A percentile compares a stretch with the other conserved stretches of the same genome.
Evolutionary conservation across 176 grass and related monocot species (phyloP).

Genomic region (Raddia guianensis): DNA sequence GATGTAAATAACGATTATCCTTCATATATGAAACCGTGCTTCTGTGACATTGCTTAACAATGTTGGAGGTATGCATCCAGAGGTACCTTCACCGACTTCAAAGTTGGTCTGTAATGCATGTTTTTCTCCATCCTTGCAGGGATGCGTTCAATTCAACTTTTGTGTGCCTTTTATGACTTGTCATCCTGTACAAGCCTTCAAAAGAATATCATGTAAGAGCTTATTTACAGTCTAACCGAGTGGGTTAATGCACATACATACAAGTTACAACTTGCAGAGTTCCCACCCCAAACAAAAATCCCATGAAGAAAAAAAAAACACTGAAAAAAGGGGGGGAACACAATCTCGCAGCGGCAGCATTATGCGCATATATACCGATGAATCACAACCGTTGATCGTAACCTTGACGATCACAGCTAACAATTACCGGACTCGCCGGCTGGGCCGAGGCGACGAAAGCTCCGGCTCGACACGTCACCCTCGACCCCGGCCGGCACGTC

Average conservation of each 20-base stretch:
- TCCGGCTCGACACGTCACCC: conserved; percentile 1
- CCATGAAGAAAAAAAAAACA: conserved; percentile 10
- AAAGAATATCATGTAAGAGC: too few species aligned
- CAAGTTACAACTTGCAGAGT: conserved; percentile 36
- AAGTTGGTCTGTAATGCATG: too few species aligned
- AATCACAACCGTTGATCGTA: background rate
- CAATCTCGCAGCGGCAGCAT: background rate
- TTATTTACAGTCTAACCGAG: background rate
- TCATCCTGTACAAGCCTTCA: too few species aligned
- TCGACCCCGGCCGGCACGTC: conserved; percentile 8
- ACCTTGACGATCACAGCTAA: background rate
- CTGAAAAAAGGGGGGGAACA: background rate
- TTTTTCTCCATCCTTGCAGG: too few species aligned
- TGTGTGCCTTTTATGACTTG: too few species aligned
- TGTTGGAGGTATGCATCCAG: too few species aligned
- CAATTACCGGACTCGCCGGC: background rate
- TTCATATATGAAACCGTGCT: too few species aligned
- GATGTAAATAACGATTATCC: too few species aligned
- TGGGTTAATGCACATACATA: conserved; percentile 2
- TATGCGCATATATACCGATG: background rate
- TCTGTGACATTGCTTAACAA: too few species aligned
- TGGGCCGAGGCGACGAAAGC: background rate
- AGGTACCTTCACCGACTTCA: too few species aligned
- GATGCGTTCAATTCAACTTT: too few species aligned
- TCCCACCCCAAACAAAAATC: conserved; percentile 25